Conservation (phyloP, 2,329 filamentous ascomycete species). For the Pseudopithomyces maydicus region DNA sequence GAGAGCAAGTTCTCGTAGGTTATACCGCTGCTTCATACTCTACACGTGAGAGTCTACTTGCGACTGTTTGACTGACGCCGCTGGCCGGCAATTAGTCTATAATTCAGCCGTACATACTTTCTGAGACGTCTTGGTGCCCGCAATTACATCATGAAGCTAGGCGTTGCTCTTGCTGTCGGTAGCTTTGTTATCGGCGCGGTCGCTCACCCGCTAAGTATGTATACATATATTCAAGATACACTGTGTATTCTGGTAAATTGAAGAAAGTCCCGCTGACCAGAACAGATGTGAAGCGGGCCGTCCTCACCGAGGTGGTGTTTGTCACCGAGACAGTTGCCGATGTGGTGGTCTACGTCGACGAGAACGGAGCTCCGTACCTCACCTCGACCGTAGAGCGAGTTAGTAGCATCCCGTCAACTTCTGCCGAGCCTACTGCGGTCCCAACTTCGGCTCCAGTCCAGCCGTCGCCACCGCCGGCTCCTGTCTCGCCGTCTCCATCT, state of each 20-base stretch:
- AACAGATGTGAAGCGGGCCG: slow-evolving; percentile 30
- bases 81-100: slow-evolving; percentile 22
- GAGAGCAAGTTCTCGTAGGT: slow-evolving; percentile 24
- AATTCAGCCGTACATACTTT: slow-evolving; percentile 27
- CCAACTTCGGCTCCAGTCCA: slow-evolving; percentile 8
- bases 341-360: slow-evolving; percentile 39
- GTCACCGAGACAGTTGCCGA: slow-evolving; percentile 37
- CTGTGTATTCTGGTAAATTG: not conserved
- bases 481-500: slow-evolving; percentile 10
- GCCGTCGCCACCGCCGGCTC: slow-evolving; percentile 7
- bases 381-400: slow-evolving; percentile 26
- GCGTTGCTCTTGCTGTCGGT: slow-evolving; percentile 36
- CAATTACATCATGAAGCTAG: slow-evolving; percentile 51
- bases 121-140: slow-evolving; percentile 4
- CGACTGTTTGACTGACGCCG: slow-evolving; percentile 20
- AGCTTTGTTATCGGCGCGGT: slow-evolving; percentile 50
- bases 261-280: not conserved
- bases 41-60: not conserved
- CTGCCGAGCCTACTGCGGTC: slow-evolving; percentile 10
- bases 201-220: slow-evolving; percentile 50
- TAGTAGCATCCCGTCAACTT: slow-evolving; percentile 12
- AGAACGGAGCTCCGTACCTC: slow-evolving; percentile 31
- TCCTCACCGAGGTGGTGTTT: slow-evolving; percentile 38
- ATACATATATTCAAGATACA: no score
- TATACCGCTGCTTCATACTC: not conserved